Evolutionary conservation across 2,329 filamentous ascomycete genomes (phyloP).

Genomic region (Gnomoniopsis sp.): DNA sequence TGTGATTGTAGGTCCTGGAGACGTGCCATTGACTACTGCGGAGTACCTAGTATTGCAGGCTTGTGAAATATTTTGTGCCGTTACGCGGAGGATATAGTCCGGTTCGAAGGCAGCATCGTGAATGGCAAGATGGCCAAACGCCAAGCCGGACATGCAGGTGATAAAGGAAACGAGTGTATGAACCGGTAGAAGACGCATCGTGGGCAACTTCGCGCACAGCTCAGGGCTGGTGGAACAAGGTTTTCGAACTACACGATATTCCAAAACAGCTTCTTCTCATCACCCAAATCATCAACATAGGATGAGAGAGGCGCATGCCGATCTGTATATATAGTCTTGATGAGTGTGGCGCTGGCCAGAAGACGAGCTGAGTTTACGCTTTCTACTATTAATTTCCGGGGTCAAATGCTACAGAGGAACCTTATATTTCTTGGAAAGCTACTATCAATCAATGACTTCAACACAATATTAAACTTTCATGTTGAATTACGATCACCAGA

Average conservation of each 20-base stretch:
- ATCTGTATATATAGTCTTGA: no score
- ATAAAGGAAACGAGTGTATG: background rate
- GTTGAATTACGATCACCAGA: no score
- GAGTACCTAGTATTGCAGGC: constrained; percentile 39
- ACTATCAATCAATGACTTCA: no score
- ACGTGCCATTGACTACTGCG: constrained; percentile 49
- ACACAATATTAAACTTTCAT: no score
- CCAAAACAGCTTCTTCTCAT: background rate
- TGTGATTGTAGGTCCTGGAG: constrained; percentile 47
- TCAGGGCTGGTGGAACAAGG: background rate
- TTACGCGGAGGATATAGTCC: constrained; percentile 44
- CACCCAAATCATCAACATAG: no score
- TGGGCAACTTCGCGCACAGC: background rate
- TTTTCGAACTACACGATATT: background rate
- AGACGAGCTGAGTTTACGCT: no score
- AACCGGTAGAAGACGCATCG: background rate
- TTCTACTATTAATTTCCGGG: no score
- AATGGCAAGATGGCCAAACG: background rate
- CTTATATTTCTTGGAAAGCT: no score
- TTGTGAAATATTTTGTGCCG: constrained; percentile 36
- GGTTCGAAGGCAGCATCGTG: constrained; percentile 34
- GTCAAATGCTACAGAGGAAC: no score
- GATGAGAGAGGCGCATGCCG: no score
- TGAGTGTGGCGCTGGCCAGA: no score
- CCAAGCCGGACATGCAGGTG: background rate